Base-by-base conservation (phyloP, 768 basidiomycete species). In the Russula sp. region DNA sequence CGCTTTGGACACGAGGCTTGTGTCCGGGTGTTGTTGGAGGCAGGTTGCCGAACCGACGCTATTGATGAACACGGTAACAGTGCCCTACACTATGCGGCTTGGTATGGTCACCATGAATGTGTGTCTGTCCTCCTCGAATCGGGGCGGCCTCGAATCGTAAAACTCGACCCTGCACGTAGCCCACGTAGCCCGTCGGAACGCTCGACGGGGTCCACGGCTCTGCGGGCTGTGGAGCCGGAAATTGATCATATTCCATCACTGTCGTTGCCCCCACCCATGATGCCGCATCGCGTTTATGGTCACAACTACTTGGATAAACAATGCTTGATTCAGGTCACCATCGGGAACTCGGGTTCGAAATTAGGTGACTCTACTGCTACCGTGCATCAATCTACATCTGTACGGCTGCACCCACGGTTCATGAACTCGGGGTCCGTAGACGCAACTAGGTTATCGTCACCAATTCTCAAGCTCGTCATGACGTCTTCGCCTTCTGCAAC, bases 271-370 rank as follows among this genome's bases (percentile, higher is more conserved):
- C 97, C 97, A 1, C 97, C 97, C 2, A 98, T 98, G 71, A 96
- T 99, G 83, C 94, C 97, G 34, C 93, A 98, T 71, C 85, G 93
- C 56, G 90, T 96, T 36, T 99, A 99, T 71, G 96, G 96, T 7
- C 96, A 99, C 76, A 96, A 92, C 70, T 93, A 90, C 73, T 80
- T 99, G 55, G 93, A 96, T 73, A 87, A 84, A 69, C 85, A 85
- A 52, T 85, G 85, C 69, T 78, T 98, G 38, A 84, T 98, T 6
- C 90, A 96, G 69, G 79, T 99, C 48, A 84, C 88, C 0, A 83
- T 98, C 47, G 93, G 93, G 2, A 83, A 84, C 63, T 74, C 75
- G 1, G 79, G 82, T 58, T 79, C 83, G 7, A 73, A 75, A 29
- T 66, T 65, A 48, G 66, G 64, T 6, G 63, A 61, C 10, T 45